Base-by-base conservation (phyloP, 495 filamentous ascomycete species). In the Xylaria venustula region DNA sequence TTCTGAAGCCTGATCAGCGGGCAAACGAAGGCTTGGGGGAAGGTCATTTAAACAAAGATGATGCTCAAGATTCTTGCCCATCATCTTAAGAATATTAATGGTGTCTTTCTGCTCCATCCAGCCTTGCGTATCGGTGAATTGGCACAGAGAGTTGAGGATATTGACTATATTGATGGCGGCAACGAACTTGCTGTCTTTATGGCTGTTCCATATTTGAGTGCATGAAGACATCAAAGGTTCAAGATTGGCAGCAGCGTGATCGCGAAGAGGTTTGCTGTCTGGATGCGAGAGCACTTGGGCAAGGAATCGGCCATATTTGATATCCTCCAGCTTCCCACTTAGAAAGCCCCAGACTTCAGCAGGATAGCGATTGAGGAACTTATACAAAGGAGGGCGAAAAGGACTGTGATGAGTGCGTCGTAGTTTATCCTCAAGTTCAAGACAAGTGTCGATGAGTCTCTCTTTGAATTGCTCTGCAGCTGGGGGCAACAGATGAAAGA, bases 301-400 rank as follows among this genome's bases (percentile, higher is more conserved):
- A 54, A 98, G 88, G 73, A 99, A 93, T n/a, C 95, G 87, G 14
- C 95, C 94, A 66, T 94, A 94, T 46, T 86, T 87, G 67, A 90
- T 80, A 57, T 98, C 90, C 55, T 88, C 85, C 57, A 97, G 77
- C 64, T 86, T 88, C 42, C 84, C 81, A 6, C 85, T 74, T 65
- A 96, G 88, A 70, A 92, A 90, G 2, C 82, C 74, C 86, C 92
- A 92, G 17, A 91, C 87, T 62, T 98, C 93, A 44, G 88, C 86
- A 0, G 94, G 90, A 68, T 97, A 99, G 19, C 89, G 84, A 72
- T 96, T 97, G 49, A 99, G 81, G 71, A 96, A 98, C 67, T 91
- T 92, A 67, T 96, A 88, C n/a, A 99, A 81, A 5, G 94, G 95
- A 53, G 87, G 86, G 26, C 94, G 80, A 77, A 99, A 97, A 1